phyloP scores from a whole-genome alignment of 345 rosid genomes.

The Eucalyptus cladocalyx region DNA sequence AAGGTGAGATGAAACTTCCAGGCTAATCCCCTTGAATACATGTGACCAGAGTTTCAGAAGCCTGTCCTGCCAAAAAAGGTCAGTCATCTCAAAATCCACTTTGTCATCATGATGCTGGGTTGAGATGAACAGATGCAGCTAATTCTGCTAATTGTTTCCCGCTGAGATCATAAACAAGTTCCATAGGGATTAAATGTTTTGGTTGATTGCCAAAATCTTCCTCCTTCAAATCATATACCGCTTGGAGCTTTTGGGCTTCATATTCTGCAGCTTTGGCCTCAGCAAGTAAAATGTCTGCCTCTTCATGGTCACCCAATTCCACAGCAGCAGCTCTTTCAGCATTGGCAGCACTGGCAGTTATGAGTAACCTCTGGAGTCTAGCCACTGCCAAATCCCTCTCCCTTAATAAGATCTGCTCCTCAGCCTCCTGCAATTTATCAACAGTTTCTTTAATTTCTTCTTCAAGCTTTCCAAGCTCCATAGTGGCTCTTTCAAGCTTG shows the following conservation, averaged over 20 bases:
- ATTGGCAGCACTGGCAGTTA: slow-evolving; percentile 47
- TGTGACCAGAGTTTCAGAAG: background rate
- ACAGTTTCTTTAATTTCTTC: slow-evolving; percentile 47
- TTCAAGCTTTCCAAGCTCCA: slow-evolving; percentile 45
- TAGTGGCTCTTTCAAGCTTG: slow-evolving; percentile 40
- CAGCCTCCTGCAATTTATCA: slow-evolving; percentile 48
- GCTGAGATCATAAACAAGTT: slow-evolving; percentile 54
- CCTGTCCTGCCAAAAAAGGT: background rate
- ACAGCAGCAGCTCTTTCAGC: slow-evolving; percentile 77
- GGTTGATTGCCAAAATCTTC: slow-evolving; percentile 39
- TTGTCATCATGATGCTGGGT: background rate
- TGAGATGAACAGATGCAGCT: slow-evolving; percentile 23
- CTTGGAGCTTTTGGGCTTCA: slow-evolving; percentile 56
- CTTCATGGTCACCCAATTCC: slow-evolving; percentile 62
- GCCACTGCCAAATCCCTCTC: slow-evolving; percentile 72
- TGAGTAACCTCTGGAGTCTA: slow-evolving; percentile 56
- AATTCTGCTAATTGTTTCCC: slow-evolving; percentile 48
- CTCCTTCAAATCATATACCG: slow-evolving; percentile 34
- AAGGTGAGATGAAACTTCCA: background rate
- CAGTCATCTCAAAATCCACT: background rate
- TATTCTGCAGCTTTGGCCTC: slow-evolving; percentile 73
- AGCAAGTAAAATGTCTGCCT: slow-evolving; percentile 57
- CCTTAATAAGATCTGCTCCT: slow-evolving; percentile 39
- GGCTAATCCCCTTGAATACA: background rate
- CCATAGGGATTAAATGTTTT: slow-evolving; percentile 60